phyloP scores from a whole-genome alignment of 805 yeast species.

The Saturnispora dispora region DNA sequence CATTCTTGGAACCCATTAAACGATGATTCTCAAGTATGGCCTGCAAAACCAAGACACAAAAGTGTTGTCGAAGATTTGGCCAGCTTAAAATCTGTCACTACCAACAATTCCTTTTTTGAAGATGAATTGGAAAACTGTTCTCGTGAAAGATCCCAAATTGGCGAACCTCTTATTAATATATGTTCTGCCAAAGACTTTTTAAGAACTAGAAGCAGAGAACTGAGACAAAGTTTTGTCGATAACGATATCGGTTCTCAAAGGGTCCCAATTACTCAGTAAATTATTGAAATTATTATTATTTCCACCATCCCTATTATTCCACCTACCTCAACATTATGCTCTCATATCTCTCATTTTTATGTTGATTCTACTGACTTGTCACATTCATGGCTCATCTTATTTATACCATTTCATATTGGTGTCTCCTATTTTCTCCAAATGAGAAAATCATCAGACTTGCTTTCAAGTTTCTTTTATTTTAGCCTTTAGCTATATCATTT shows the following conservation, averaged over 20 bases:
- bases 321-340: not conserved
- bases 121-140: conserved; percentile 14
- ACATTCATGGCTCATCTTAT: not conserved
- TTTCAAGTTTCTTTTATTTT: not conserved
- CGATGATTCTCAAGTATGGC: not conserved
- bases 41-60: conserved; percentile 2
- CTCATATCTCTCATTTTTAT: not conserved
- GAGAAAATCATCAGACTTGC: not conserved
- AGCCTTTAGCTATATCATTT: not conserved
- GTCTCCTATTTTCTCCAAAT: not conserved
- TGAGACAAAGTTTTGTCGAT: conserved; percentile 11
- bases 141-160: not conserved
- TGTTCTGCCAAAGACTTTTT: conserved; percentile 23
- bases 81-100: conserved; percentile 11
- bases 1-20: conserved; percentile 11
- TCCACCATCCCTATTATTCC: not conserved
- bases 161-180: conserved; percentile 16
- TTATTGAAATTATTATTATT: not conserved
- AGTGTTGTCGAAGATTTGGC: conserved; percentile 14
- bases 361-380: not conserved
- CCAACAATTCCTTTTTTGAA: conserved; percentile 18
- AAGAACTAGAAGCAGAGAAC: conserved; percentile 16
- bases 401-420: not conserved
- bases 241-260: not conserved
- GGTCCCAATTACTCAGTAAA: not conserved